Conservation (phyloP, 1,284 basidiomycete species). For the Trametes sp. region DNA sequence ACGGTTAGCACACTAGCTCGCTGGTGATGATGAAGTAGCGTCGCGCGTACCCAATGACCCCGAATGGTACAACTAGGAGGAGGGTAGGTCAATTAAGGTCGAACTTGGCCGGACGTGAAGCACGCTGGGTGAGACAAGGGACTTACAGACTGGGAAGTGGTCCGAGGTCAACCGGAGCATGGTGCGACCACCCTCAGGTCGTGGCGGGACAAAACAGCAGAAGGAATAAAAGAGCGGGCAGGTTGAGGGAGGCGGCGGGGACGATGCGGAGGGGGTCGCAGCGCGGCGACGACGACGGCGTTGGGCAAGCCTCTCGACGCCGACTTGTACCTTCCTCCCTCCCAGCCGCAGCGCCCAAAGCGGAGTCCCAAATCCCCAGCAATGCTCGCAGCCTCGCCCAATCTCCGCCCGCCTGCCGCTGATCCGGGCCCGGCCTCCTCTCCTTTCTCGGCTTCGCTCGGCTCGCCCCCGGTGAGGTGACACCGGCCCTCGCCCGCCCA, state of each 20-base stretch:
- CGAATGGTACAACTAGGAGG: conserved; percentile 86
- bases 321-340: not conserved
- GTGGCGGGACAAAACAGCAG: conserved; percentile 31
- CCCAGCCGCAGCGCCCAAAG: conserved; percentile 17
- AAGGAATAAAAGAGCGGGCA: conserved; percentile 29
- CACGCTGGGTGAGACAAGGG: conserved; percentile 14
- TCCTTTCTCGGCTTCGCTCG: not conserved
- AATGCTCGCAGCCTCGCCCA: conserved; percentile 18
- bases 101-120: not conserved
- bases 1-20: conserved; percentile 12
- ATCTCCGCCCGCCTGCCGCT: conserved; percentile 10
- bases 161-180: conserved; percentile 51
- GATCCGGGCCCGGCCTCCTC: conserved; percentile 15
- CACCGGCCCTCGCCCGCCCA: not conserved
- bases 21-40: conserved; percentile 10
- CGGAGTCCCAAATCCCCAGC: conserved; percentile 24
- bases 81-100: conserved; percentile 18
- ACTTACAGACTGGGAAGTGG: conserved; percentile 52
- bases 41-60: conserved; percentile 81
- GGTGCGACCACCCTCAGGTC: conserved; percentile 35
- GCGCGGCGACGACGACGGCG: conserved; percentile 31
- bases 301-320: conserved; percentile 24
- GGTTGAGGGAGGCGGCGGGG: conserved; percentile 22
- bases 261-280: conserved; percentile 29
- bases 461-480: not conserved